A percentile compares a stretch with the other conserved stretches of the same genome.
Conservation (phyloP, 768 basidiomycete genomes). For the Tephrocybe sp. region DNA sequence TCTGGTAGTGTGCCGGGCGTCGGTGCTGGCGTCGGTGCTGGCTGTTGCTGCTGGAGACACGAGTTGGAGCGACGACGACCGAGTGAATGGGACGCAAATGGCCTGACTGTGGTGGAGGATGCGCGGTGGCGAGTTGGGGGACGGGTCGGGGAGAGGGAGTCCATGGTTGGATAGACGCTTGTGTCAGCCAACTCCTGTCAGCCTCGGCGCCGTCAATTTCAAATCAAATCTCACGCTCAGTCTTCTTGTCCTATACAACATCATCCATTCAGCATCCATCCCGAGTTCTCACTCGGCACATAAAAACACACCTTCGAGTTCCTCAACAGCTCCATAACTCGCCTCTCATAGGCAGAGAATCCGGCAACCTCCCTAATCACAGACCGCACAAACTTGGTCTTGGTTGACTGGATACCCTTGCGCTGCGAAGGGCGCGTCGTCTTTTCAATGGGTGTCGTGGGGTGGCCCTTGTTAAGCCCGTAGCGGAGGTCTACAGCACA, state of each 20-base stretch:
- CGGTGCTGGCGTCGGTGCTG: constrained; percentile 20
- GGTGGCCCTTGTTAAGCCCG: constrained; percentile 86
- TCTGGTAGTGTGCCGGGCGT: constrained; percentile 11
- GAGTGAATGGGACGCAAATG: constrained; percentile 49
- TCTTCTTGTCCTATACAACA: constrained; percentile 87
- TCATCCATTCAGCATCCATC: not conserved
- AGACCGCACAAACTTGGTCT: constrained; percentile 91
- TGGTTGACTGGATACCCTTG: constrained; percentile 87
- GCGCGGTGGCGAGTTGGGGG: constrained; percentile 51
- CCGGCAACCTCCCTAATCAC: constrained; percentile 96
- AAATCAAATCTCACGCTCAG: constrained; percentile 52
- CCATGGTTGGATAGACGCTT: too few relatives aligned
- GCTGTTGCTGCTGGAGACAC: constrained; percentile 32
- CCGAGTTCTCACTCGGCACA: not conserved
- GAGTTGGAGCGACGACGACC: constrained; percentile 55
- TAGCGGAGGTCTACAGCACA: constrained; percentile 65
- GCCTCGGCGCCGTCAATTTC: not conserved
- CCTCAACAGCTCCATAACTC: constrained; percentile 96
- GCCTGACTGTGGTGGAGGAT: constrained; percentile 56
- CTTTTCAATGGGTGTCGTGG: constrained; percentile 82
- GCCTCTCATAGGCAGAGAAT: constrained; percentile 95
- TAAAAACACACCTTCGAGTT: constrained; percentile 81
- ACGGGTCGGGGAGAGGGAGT: constrained; percentile 30
- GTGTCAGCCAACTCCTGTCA: not conserved
- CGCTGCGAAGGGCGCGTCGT: constrained; percentile 78